Evolutionary conservation across 768 basidiomycete genomes (phyloP).

Genomic region (Russula ochroleuca): DNA sequence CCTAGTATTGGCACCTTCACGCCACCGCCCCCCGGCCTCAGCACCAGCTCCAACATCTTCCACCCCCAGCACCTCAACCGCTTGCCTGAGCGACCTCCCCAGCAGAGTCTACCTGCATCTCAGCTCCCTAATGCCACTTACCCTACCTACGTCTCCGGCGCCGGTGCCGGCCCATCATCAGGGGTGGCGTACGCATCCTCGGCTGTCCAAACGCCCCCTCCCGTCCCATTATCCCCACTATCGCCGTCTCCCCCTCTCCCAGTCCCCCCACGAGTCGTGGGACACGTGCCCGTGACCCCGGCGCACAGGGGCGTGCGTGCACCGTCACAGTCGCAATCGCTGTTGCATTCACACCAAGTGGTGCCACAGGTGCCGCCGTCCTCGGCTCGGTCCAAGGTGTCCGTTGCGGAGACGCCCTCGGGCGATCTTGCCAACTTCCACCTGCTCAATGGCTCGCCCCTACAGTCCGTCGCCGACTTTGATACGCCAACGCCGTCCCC

Average conservation of each 20-base stretch:
- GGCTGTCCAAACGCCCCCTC: not conserved
- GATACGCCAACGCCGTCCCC: conserved; percentile 27
- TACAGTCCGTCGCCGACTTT: conserved; percentile 22
- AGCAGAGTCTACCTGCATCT: not conserved
- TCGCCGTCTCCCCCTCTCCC: conserved; percentile 3
- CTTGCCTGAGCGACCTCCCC: not conserved
- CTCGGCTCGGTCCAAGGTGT: conserved; percentile 20
- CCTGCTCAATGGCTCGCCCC: conserved; percentile 24
- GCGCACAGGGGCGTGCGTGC: not conserved
- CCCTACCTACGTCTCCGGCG: not conserved
- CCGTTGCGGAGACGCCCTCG: conserved; percentile 28
- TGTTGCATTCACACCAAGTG: not conserved
- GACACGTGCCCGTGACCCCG: conserved; percentile 19
- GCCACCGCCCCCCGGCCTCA: not conserved
- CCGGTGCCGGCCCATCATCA: not conserved
- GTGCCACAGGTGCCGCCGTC: conserved; percentile 8
- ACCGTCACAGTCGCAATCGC: not conserved
- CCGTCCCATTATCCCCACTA: not conserved
- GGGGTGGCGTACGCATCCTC: not conserved
- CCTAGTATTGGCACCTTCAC: not conserved
- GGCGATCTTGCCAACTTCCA: conserved; percentile 28
- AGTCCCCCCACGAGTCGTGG: not conserved
- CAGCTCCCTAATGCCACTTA: conserved; percentile 1
- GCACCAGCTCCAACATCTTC: not conserved
- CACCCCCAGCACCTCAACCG: not conserved